phyloP scores from a whole-genome alignment of 257 asterid genomes.

The Jacaranda mimosifolia region DNA sequence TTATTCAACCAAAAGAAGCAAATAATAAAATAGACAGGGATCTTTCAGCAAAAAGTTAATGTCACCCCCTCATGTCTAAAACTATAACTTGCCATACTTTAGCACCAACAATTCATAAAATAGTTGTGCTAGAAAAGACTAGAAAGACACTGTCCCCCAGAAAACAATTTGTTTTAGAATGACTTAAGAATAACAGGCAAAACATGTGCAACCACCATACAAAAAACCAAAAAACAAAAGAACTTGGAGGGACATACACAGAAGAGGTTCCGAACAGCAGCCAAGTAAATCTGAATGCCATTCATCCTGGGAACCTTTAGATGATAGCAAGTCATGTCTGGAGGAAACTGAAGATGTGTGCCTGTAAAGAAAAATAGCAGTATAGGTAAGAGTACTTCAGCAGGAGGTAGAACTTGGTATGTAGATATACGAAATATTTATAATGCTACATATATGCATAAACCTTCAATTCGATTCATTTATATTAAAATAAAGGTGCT shows the following conservation, averaged over 20 bases:
- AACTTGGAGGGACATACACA: conserved; percentile 61
- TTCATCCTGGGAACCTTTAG: conserved; percentile 62
- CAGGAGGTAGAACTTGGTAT: background rate
- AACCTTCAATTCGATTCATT: background rate
- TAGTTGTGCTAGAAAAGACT: background rate
- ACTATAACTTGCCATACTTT: too few relatives aligned
- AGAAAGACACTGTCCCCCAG: background rate
- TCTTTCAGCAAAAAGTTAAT: too few relatives aligned
- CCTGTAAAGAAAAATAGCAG: conserved; percentile 49
- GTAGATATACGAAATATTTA: conserved; percentile 4
- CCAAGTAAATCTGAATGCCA: conserved; percentile 93
- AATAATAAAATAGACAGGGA: background rate
- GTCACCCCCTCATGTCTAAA: too few relatives aligned
- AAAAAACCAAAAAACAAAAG: conserved; percentile 26
- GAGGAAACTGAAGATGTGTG: conserved; percentile 74
- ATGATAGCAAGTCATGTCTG: conserved; percentile 63
- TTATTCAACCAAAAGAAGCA: conserved; percentile 5
- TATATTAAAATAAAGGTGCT: background rate
- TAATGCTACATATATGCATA: background rate
- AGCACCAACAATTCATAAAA: background rate
- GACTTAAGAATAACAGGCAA: conserved; percentile 12
- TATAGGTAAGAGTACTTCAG: conserved; percentile 7
- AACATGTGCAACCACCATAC: conserved; percentile 4
- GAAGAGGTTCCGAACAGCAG: conserved; percentile 93
- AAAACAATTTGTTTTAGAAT: background rate